Conservation (phyloP, 768 basidiomycete species). For the Amanita pseudoporphyria region DNA sequence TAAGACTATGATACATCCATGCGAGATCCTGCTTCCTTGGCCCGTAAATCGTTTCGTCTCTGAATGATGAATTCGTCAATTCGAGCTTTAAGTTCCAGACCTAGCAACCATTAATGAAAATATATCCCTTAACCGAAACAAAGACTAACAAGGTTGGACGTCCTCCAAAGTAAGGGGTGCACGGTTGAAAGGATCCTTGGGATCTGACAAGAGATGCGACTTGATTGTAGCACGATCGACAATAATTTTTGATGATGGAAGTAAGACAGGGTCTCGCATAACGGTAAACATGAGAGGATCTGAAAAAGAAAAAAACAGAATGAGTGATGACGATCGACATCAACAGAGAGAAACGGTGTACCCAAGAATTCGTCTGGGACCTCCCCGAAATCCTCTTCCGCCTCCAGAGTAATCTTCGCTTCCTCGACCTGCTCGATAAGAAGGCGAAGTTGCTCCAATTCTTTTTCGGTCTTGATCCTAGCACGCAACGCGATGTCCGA, state of each 20-base stretch:
- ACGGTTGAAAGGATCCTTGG: slow-evolving; percentile 95
- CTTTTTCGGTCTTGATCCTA: slow-evolving; percentile 63
- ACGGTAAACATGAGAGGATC: slow-evolving; percentile 87
- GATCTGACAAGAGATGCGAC: slow-evolving; percentile 84
- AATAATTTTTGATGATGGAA: slow-evolving; percentile 73
- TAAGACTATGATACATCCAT: slow-evolving; percentile 4
- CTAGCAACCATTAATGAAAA: slow-evolving; percentile 23
- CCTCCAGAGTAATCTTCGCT: slow-evolving; percentile 67
- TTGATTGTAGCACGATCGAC: slow-evolving; percentile 92
- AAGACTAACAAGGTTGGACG: slow-evolving; percentile 59
- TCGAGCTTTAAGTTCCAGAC: slow-evolving; percentile 58
- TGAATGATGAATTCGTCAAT: slow-evolving; percentile 67
- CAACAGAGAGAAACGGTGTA: slow-evolving; percentile 25
- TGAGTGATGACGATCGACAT: slow-evolving; percentile 2
- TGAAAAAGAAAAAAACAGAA: slow-evolving; percentile 19
- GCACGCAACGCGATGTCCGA: slow-evolving; percentile 53
- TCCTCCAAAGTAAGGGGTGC: slow-evolving; percentile 72
- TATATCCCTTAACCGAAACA: slow-evolving; percentile 5
- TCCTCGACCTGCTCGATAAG: slow-evolving; percentile 84
- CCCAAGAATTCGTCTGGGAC: slow-evolving; percentile 94
- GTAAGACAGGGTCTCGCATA: slow-evolving; percentile 90
- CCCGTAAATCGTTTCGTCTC: slow-evolving; percentile 32
- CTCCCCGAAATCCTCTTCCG: slow-evolving; percentile 88
- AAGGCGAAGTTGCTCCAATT: slow-evolving; percentile 56
- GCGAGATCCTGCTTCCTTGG: slow-evolving; percentile 1